Evolutionary conservation across 1,284 basidiomycete genomes (phyloP), one percentile per base, ranked within the genome.

Genomic region (Thecaphora thlaspeos): DNA sequence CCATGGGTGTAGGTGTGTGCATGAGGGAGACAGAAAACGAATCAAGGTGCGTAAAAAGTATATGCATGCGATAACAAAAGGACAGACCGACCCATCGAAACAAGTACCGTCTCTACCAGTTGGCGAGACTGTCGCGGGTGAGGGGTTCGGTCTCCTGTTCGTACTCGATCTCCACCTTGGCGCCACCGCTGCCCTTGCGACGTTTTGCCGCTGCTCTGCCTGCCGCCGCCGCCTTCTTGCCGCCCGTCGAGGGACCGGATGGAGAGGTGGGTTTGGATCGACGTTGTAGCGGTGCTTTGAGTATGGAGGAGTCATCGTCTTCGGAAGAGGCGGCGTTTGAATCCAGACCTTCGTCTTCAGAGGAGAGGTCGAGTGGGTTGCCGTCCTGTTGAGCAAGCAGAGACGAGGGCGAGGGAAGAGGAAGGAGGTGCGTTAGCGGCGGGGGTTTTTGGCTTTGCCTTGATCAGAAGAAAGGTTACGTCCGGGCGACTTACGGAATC

Each of bases 91-190:
- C n/a, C n/a, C n/a, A n/a, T n/a, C n/a, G n/a, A n/a, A n/a, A n/a
- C n/a, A n/a, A n/a, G n/a, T n/a, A n/a, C n/a, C n/a, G n/a, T n/a
- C n/a, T n/a, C 32, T 40, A 77, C 75, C 75, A 77, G 18, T 68
- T 56, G 42, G 78, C 46, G 37, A 79, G 39, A 40, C 77, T 51
- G 36, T 79, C 55, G 52, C 80, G 79, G 32, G 81, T 80, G 44
- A 82, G 76, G n/a, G 82, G 82, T 79, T 91, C 90, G 75, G 89
- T 84, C 81, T 95, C 90, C 68, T 87, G 84, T 76, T 93, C 93
- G 85, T 95, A 94, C 80, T 96, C 93, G 78, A 96, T 87, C 47
- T 77, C 75, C 78, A 97, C 87, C 64, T 87, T 84, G 9, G 91
- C 87, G 22, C 86, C 88, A 62, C 7, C 32, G 12, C 32, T 4